A percentile compares a stretch with the other conserved stretches of the same genome.
These are phyloP conservation scores for Chrysanthemum makinoi DNA, from an alignment of 129 eudicot species.

Conservation along the genomic window DNA sequence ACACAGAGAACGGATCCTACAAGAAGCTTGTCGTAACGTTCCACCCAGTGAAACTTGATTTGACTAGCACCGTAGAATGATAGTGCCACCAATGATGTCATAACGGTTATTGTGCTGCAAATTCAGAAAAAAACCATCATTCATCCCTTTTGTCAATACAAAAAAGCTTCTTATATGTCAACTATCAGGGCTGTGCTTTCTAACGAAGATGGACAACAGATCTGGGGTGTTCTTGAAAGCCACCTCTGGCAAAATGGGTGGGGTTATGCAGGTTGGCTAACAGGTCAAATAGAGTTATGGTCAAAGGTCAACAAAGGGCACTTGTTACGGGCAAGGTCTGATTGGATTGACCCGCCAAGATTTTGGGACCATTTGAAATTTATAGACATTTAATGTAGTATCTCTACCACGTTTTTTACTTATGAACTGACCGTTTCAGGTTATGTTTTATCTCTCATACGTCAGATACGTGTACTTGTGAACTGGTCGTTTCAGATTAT, in stretches of 20 bases:
- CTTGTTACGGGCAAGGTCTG: background rate
- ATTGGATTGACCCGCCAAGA: background rate
- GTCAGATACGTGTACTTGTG: background rate
- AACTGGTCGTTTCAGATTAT: background rate
- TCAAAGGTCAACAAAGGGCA: background rate
- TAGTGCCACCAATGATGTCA: constrained; percentile 97
- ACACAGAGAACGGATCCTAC: constrained; percentile 95
- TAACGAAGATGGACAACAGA: background rate
- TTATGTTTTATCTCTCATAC: background rate
- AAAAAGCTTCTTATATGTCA: background rate
- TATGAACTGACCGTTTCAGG: background rate
- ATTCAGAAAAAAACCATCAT: constrained; percentile 6
- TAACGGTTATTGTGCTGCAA: constrained; percentile 92
- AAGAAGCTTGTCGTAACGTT: constrained; percentile 96
- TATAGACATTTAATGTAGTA: background rate
- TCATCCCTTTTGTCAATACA: background rate
- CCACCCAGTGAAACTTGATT: constrained; percentile 95
- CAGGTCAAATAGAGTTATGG: background rate
- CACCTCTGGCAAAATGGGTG: background rate
- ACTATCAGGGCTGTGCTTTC: background rate
- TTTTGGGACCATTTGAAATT: background rate
- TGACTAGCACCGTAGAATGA: constrained; percentile 97
- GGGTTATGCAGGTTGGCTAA: background rate
- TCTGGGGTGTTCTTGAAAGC: background rate
- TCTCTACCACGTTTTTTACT: background rate